Base-by-base conservation (phyloP, 1,139 yeast species). In the Candida freyschussii region DNA sequence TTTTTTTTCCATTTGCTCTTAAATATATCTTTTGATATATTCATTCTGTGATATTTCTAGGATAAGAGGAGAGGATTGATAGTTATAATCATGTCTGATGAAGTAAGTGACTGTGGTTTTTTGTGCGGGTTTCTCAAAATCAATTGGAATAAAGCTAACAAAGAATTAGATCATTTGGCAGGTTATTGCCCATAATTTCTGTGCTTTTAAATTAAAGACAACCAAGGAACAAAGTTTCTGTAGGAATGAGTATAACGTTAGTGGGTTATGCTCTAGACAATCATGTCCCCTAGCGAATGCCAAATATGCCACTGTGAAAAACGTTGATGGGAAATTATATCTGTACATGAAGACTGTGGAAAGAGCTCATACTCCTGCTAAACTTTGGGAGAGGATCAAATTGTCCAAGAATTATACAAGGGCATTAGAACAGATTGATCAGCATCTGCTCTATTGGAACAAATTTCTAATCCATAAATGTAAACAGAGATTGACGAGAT, bases 221-320 rank as follows among this genome's bases (percentile, higher is more conserved):
- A 78, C 80, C 45, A 82, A 80, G 53, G 81, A 73, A 13, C 95
- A 84, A 57, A 79, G 76, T 50, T 85, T 85, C 57, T 85, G 95
- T 62, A 68, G 94, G 52, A 85, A 86, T 54, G 95, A 85, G 56
- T 84, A 81, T 62, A 86, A 86, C 54, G 95, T 84, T 22, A 72
- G 87, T 41, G 98, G 98, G 44, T 69, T 91, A 39, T 91, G 98
- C 60, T 74, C 78, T 34, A 77, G 98, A 55, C 91, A 81, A 58
- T 84, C 96, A 12, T 91, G 98, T 58, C 98, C 98, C 4, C 67
- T 91, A 40, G 98, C 98, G 18, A 91, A 91, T 57, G 85, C 97
- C 20, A 77, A 87, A 53, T 91, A 91, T 62, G 97, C 98, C 21
- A 91, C 98, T 0, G 94, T 91, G 32, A 82, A 91, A 52, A 80